Base-by-base conservation (phyloP, 495 filamentous ascomycete genomes). In the Hypoxylon intermedium region DNA sequence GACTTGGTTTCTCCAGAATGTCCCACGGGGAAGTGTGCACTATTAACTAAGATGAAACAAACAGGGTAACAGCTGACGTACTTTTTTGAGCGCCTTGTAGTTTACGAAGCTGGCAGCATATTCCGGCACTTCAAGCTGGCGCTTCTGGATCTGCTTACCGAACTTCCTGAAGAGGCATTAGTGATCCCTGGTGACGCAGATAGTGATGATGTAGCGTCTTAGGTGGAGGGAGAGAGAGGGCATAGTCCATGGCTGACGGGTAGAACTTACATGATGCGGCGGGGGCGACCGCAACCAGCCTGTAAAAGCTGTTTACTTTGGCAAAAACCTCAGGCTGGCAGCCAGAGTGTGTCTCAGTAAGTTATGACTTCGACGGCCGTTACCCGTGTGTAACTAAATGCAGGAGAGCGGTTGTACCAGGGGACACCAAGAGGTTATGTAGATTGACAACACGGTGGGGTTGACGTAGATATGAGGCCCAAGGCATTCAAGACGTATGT, bases 21-120 rank as follows among this genome's bases (percentile, higher is more conserved):
- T 41, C 47, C 42, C 15, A 4, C 26, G 24, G 36, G 34, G 51
- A 55, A 53, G 12, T 7, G 30, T 47, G 28, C 16, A 45, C 7
- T 24, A 49, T 56, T 31, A 26, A 52, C 30, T 19, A 31, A 52
- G 26, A 42, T 43, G 42, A 42, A 43, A 49, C 24, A 61, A 9
- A 21, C 31, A 19, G 18, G 44, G 34, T 0, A 23, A 45, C 28
- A 49, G 41, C 20, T 45, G 58, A 66, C 70, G 40, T 66, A 97
- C 94, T 89, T 98, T 97, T 75, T 98, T 98, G 60, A 98, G 81
- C 51, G 91, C 93, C 79, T 98, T 98, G 79, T 98, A 98, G 77
- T 98, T 97, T 46, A 98, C 93, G 72, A 98, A 98, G 76, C 91
- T 96, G 45, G 93, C 91, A 42, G 93, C 94, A 88, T 98, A 98